Evolutionary conservation across 306 rosid species (phyloP).

Genomic region (Corylus heterophylla): DNA sequence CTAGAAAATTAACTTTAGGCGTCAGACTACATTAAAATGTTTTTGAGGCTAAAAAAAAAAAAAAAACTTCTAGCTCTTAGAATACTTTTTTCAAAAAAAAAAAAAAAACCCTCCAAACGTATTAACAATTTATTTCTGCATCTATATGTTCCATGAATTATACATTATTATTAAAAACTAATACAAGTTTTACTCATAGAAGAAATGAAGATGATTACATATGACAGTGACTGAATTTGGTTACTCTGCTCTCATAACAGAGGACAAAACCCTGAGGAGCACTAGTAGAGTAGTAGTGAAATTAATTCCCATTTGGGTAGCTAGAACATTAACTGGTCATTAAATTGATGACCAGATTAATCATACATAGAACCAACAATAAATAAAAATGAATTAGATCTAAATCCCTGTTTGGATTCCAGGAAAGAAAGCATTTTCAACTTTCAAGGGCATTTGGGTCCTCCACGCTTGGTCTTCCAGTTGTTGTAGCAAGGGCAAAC

Average conservation of each 20-base stretch:
- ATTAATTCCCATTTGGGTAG: not conserved
- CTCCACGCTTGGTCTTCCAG: conserved; percentile 63
- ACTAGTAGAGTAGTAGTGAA: not conserved
- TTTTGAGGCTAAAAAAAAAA: too few relatives aligned
- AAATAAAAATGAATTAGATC: not conserved
- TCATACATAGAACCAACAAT: not conserved
- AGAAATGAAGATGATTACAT: not conserved
- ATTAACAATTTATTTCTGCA: too few relatives aligned
- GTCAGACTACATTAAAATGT: too few relatives aligned
- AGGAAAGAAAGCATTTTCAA: not conserved
- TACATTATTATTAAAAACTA: not conserved
- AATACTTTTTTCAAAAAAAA: too few relatives aligned
- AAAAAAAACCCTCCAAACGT: too few relatives aligned
- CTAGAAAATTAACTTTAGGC: too few relatives aligned
- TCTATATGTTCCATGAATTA: too few relatives aligned
- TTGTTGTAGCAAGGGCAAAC: conserved; percentile 71
- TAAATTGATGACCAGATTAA: conserved; percentile 5
- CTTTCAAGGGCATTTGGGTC: conserved; percentile 62
- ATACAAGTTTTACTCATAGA: not conserved
- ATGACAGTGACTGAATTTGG: not conserved
- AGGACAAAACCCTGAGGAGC: too few relatives aligned
- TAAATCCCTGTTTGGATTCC: conserved; percentile 11
- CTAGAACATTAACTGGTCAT: not conserved
- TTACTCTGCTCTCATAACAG: not conserved
- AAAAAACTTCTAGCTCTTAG: too few relatives aligned